phyloP scores from a whole-genome alignment of 2,329 filamentous ascomycete species.

The Zymoseptoria pseudotritici region DNA sequence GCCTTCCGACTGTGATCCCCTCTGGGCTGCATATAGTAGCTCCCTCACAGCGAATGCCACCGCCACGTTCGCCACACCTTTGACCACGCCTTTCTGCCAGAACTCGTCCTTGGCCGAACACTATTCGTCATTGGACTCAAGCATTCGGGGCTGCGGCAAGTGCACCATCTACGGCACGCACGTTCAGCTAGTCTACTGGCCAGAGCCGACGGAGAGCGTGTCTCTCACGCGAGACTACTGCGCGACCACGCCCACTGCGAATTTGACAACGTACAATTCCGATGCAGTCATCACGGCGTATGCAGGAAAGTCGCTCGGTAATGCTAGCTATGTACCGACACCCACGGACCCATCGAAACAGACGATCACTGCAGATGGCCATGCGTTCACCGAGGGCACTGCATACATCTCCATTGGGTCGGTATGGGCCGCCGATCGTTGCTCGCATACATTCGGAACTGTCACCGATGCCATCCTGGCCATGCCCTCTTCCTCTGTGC shows the following conservation, averaged over 20 bases:
- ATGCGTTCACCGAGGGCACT: conserved; percentile 24
- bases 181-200: conserved; percentile 27
- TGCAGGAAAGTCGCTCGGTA: conserved; percentile 15
- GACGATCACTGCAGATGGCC: conserved; percentile 16
- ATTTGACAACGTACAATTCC: conserved; percentile 18
- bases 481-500: conserved; percentile 23
- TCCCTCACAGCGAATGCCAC: conserved; percentile 11
- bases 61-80: conserved; percentile 13
- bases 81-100: conserved; percentile 19
- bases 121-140: conserved; percentile 6
- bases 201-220: conserved; percentile 14
- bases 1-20: conserved; percentile 22
- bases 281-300: conserved; percentile 21
- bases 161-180: conserved; percentile 27
- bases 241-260: conserved; percentile 20
- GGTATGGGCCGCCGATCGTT: conserved; percentile 23
- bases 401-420: conserved; percentile 25
- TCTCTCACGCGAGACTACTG: conserved; percentile 23
- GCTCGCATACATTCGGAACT: conserved; percentile 15
- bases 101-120: conserved; percentile 13
- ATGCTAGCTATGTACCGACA: background rate
- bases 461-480: conserved; percentile 20
- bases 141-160: conserved; percentile 22
- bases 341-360: background rate
- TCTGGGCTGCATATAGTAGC: conserved; percentile 23